A percentile compares a stretch with the other conserved stretches of the same genome.
Evolutionary conservation across 176 grass and related monocot species (phyloP).

Genomic region (Poa pratensis): DNA sequence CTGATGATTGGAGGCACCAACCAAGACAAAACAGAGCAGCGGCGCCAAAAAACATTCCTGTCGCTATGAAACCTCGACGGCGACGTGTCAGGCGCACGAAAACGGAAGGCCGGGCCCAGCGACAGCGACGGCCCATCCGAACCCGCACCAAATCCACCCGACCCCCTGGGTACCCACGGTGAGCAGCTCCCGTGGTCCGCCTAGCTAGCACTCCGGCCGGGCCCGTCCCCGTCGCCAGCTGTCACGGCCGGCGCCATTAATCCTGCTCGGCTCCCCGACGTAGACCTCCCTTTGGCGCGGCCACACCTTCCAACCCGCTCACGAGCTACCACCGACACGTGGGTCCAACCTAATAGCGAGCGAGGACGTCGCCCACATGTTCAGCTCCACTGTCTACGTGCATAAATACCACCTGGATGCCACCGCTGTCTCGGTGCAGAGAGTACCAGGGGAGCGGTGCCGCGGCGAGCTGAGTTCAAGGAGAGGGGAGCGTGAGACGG

Average conservation of each 20-base stretch:
- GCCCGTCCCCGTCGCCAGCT: conserved; percentile 32
- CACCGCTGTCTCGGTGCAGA: too few species aligned
- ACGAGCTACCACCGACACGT: too few species aligned
- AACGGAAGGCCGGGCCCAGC: neutral
- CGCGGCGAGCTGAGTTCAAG: neutral
- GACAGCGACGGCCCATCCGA: conserved; percentile 28
- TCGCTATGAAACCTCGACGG: neutral
- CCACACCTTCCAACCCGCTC: too few species aligned
- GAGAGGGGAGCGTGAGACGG: too few species aligned
- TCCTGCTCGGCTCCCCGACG: conserved; percentile 61
- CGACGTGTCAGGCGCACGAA: neutral
- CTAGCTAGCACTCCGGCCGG: neutral
- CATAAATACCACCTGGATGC: too few species aligned
- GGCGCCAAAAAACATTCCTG: conserved; percentile 12
- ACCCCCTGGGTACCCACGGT: neutral
- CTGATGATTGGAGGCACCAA: conserved; percentile 26
- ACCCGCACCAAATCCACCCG: neutral
- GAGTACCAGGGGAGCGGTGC: neutral
- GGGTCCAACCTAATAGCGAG: too few species aligned
- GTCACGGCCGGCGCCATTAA: conserved; percentile 29
- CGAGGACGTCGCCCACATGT: too few species aligned
- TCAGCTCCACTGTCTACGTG: too few species aligned
- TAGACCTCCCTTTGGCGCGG: conserved; percentile 34
- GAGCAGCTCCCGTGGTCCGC: neutral
- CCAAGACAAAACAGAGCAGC: conserved; percentile 4